A percentile compares a stretch with the other conserved stretches of the same genome.
Conservation (phyloP, 1,139 yeast species). For the Suhomyces bolitotheri region DNA sequence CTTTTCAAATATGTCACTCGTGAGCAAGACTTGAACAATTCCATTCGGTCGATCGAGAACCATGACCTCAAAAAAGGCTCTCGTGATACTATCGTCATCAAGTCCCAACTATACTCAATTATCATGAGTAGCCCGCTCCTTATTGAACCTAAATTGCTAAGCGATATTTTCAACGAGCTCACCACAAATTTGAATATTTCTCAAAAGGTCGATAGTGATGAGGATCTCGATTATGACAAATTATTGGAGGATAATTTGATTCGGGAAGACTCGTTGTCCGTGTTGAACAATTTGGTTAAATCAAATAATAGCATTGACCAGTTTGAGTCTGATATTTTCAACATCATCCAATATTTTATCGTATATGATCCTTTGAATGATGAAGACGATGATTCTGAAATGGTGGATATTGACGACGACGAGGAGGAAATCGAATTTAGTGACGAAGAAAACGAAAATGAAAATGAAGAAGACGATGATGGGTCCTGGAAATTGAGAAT, state of each 20-base stretch:
- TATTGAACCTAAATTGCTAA: constrained; percentile 11
- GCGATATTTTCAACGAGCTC: constrained; percentile 13
- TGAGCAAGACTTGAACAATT: constrained; percentile 14
- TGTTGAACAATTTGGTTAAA: constrained; percentile 36
- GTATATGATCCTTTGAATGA: constrained; percentile 58
- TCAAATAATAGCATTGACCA: constrained; percentile 14
- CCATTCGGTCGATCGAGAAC: constrained; percentile 11
- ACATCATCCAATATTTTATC: constrained; percentile 42
- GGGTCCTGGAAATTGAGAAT: constrained; percentile 72
- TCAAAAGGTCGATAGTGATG: constrained; percentile 37
- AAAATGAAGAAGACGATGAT: constrained; percentile 46
- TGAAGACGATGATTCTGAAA: constrained; percentile 30
- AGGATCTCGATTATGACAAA: constrained; percentile 47
- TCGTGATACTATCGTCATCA: constrained; percentile 10
- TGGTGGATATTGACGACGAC: constrained; percentile 28
- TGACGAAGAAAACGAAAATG: constrained; percentile 47
- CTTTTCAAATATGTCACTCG: constrained; percentile 37
- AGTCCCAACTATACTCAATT: constrained; percentile 16
- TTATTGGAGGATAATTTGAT: constrained; percentile 35
- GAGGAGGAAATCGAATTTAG: constrained; percentile 36
- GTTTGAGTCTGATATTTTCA: constrained; percentile 26
- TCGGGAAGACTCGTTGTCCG: constrained; percentile 50
- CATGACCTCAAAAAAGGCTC: constrained; percentile 6
- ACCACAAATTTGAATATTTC: constrained; percentile 29
- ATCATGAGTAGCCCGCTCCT: constrained; percentile 10